Evolutionary conservation across 768 basidiomycete species (phyloP), one percentile per base, ranked within the genome.

Genomic region (Calocera viscosa): DNA sequence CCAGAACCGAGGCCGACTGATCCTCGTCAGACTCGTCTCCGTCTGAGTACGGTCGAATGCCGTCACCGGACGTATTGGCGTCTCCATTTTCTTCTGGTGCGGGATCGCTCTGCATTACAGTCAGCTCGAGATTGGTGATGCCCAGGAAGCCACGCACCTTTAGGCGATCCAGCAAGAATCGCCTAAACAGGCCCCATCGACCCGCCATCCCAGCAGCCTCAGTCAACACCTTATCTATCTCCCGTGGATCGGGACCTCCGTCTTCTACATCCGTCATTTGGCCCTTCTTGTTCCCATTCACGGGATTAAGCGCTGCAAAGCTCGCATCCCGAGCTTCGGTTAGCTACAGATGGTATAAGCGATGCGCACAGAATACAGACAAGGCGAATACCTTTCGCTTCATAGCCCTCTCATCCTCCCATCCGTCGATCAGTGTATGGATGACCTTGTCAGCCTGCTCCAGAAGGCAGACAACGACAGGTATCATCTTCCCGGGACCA

Each of bases 161-260:
- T 10, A 94, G 75, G 34, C 88, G 82, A 64, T 90, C 89, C 34
- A 84, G 79, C 19, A 97, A 79, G 74, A 97, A 99, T 67, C 90
- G 88, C 65, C 87, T 83, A 77, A 97, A 94, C 69, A 98, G 75
- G 70, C 84, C 85, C 95, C 95, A 99, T 65, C 95, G 81, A 26
- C 94, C 87, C 35, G 89, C 86, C 85, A 99, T 93, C 2, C 88
- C 88, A 16, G 93, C 86, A 10, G 90, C 76, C 76, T 98, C 96
- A 1, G 89, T 86, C n/a, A 96, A 72, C 0, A 90, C 80, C 73
- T 87, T 90, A 78, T 99, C 95, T 11, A 96, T 86, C 74, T 98
- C 95, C 66, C 92, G 83, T 14, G 90, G 89, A 74, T 98, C 94
- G 2, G 90, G 78, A 5, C 76, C 74, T 0, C 82, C 81, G 14